Percentiles rank a stretch among this genome's conserved stretches.
Conservation (phyloP, 495 filamentous ascomycete genomes). For the Hypoxylon cercidicola region DNA sequence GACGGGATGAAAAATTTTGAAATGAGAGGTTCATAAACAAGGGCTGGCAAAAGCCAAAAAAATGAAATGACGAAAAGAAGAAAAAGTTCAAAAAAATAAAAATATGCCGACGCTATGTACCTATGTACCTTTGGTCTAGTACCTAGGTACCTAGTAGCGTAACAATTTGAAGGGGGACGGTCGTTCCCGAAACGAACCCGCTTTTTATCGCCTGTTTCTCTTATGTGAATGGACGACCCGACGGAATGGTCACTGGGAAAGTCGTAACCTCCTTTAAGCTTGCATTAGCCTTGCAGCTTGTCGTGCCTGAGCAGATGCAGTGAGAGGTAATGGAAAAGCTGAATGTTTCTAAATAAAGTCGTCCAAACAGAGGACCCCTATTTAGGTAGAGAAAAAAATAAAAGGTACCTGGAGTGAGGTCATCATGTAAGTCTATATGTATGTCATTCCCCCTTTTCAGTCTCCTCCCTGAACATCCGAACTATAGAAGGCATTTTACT, state of each 20-base stretch:
- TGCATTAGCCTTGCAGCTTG: conserved; percentile 55
- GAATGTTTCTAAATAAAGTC: conserved; percentile 33
- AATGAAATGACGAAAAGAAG: conserved; percentile 4
- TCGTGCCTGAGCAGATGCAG: conserved; percentile 30
- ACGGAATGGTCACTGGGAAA: conserved; percentile 38
- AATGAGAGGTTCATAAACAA: conserved; percentile 12
- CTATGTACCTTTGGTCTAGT: too few species aligned
- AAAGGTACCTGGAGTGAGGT: conserved; percentile 19
- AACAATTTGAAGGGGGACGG: conserved; percentile 14
- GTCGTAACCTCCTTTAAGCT: conserved; percentile 52
- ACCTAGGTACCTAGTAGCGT: conserved; percentile 1
- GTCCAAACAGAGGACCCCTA: conserved; percentile 23
- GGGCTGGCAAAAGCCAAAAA: too few species aligned
- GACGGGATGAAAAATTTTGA: conserved; percentile 10
- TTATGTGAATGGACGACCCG: conserved; percentile 32
- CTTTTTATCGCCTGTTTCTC: conserved; percentile 25
- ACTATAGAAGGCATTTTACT: neutral
- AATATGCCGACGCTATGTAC: neutral
- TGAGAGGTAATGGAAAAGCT: conserved; percentile 22
- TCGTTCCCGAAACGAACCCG: conserved; percentile 37
- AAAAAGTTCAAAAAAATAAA: conserved; percentile 11
- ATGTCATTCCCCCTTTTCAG: conserved; percentile 3
- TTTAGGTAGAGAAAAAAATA: neutral
- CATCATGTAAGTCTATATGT: conserved; percentile 7
- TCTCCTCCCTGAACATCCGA: neutral